A percentile compares a stretch with the other conserved stretches of the same genome.
These are phyloP conservation scores for Kwoniella sp. DNA, from an alignment of 768 basidiomycete species.

Conservation along the genomic window DNA sequence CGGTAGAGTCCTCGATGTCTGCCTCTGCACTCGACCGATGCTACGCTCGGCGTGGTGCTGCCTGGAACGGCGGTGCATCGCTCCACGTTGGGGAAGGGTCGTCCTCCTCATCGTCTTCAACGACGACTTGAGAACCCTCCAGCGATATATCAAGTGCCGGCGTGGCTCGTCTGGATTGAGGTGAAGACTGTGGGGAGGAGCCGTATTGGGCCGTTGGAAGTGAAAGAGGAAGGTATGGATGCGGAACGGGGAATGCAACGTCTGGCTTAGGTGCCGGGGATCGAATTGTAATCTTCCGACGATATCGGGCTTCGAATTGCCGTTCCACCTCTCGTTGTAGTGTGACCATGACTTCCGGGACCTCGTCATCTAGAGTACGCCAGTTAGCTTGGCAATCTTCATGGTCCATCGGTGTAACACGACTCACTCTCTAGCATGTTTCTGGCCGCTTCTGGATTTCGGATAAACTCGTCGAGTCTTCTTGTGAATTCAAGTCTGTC, in stretches of 20 bases:
- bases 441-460: slow-evolving; percentile 10
- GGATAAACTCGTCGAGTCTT: slow-evolving; percentile 9
- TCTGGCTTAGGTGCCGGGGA: neutral
- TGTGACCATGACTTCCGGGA: slow-evolving; percentile 13
- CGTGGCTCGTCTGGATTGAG: neutral
- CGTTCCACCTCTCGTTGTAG: slow-evolving; percentile 8
- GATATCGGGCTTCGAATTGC: slow-evolving; percentile 8
- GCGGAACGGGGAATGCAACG: slow-evolving; percentile 9
- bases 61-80: neutral
- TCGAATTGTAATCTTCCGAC: neutral
- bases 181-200: neutral
- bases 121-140: neutral
- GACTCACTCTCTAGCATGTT: slow-evolving; percentile 12
- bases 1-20: slow-evolving; percentile 8
- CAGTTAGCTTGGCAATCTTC: neutral
- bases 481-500: slow-evolving; percentile 9
- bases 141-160: neutral
- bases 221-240: slow-evolving; percentile 6
- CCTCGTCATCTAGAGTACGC: slow-evolving; percentile 5
- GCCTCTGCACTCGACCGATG: neutral
- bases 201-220: neutral
- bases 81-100: slow-evolving; percentile 2
- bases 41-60: slow-evolving; percentile 1
- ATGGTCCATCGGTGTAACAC: neutral
- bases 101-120: slow-evolving; percentile 1